Evolutionary conservation across 306 rosid genomes (phyloP).

Genomic region (Astragalus glycyphyllos): DNA sequence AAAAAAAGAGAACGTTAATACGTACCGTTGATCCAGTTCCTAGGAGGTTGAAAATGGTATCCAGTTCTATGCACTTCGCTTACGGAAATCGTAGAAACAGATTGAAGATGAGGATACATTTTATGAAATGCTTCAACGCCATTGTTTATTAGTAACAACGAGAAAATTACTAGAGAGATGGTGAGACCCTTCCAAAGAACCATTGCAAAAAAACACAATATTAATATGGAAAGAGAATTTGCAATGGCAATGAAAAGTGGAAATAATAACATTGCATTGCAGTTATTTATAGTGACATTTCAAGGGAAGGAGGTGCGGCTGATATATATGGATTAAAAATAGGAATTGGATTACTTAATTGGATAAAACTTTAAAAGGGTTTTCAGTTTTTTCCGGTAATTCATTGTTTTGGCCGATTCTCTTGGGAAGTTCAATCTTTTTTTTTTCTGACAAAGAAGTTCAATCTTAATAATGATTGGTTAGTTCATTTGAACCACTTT

Average conservation of each 20-base stretch:
- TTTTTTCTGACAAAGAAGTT: no score
- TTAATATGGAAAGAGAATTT: not conserved
- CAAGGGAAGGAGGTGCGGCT: not conserved
- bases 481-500: not conserved
- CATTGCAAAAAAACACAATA: conserved; percentile 35
- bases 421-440: no score
- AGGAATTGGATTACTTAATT: not conserved
- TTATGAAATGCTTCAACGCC: conserved; percentile 64
- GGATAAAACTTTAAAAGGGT: not conserved
- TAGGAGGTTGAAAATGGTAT: conserved; percentile 83
- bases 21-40: conserved; percentile 84
- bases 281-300: conserved; percentile 37
- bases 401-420: not conserved
- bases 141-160: conserved; percentile 34
- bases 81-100: conserved; percentile 36
- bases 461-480: not conserved
- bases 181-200: conserved; percentile 9
- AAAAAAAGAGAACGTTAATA: not conserved
- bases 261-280: not conserved
- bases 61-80: conserved; percentile 57
- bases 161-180: conserved; percentile 27
- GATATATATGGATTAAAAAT: not conserved
- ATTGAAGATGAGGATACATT: conserved; percentile 56
- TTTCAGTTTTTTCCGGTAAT: not conserved
- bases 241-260: not conserved